Percentiles rank a stretch among this genome's conserved stretches.
Conservation (phyloP, 352 stramenopile genomes). For the Globisporangium mamillatum region DNA sequence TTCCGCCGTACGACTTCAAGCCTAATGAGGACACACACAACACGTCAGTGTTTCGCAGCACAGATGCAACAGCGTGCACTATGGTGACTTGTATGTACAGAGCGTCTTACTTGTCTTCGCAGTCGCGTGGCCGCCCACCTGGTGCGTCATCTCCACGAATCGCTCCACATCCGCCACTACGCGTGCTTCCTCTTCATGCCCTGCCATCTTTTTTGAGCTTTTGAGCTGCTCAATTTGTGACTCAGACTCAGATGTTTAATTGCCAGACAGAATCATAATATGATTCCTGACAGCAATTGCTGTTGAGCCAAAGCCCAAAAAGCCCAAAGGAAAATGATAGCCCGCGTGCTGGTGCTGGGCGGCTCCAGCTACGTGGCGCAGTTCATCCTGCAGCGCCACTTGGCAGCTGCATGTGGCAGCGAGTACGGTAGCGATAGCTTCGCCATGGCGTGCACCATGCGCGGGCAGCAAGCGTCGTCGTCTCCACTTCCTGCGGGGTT, state of each 20-base stretch:
- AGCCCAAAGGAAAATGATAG: neutral
- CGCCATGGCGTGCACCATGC: slow-evolving; percentile 42
- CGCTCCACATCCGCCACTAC: slow-evolving; percentile 5
- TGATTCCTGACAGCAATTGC: neutral
- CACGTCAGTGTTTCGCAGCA: neutral
- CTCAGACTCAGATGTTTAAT: neutral
- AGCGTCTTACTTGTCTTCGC: slow-evolving; percentile 48
- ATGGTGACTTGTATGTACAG: no score
- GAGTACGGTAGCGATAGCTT: neutral
- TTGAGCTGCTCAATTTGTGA: neutral
- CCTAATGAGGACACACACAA: slow-evolving; percentile 24
- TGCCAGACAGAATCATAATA: slow-evolving; percentile 1
- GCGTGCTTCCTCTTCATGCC: neutral
- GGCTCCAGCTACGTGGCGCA: slow-evolving; percentile 67
- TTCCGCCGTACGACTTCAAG: slow-evolving; percentile 56
- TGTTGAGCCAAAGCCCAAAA: neutral
- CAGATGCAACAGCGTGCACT: neutral
- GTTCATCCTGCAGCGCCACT: slow-evolving; percentile 40
- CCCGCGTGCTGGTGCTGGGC: slow-evolving; percentile 51
- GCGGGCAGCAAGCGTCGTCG: slow-evolving; percentile 1
- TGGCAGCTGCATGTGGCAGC: slow-evolving; percentile 1
- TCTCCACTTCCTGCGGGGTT: slow-evolving; percentile 31
- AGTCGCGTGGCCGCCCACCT: slow-evolving; percentile 79
- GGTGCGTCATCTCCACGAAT: slow-evolving; percentile 62
- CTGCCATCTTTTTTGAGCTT: slow-evolving; percentile 11